Conservation (phyloP, 164 flowering plant species). For the Aristolochia fimbriata region DNA sequence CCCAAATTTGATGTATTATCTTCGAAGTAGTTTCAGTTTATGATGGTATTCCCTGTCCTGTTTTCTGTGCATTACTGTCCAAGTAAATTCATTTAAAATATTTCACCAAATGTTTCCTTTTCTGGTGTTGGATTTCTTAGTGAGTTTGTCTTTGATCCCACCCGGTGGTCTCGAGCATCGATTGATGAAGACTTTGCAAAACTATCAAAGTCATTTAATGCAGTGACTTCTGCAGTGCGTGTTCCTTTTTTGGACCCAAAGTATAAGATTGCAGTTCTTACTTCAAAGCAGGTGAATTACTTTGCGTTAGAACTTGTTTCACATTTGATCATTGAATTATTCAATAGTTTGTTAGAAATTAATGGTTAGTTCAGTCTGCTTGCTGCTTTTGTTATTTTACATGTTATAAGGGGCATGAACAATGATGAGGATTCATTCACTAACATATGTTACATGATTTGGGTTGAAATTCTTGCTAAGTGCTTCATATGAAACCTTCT, state of each 20-base stretch:
- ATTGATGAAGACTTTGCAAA: constrained; percentile 74
- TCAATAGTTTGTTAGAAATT: no score
- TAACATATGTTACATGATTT: background rate
- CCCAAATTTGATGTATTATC: no score
- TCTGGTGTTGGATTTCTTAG: constrained; percentile 28
- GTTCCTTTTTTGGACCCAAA: constrained; percentile 77
- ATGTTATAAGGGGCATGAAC: no score
- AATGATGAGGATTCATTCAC: no score
- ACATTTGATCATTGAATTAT: no score
- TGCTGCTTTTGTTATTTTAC: no score
- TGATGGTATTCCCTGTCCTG: background rate
- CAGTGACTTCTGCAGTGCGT: constrained; percentile 63
- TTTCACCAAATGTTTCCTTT: background rate
- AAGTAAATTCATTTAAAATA: background rate
- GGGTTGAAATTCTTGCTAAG: background rate
- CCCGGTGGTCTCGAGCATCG: constrained; percentile 67
- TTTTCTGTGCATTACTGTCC: background rate
- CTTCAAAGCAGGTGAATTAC: constrained; percentile 67
- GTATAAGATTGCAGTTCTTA: constrained; percentile 75
- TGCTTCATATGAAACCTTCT: no score
- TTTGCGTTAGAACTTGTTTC: background rate
- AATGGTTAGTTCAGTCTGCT: no score
- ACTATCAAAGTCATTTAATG: constrained; percentile 50
- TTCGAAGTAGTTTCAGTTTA: no score
- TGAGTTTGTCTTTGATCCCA: constrained; percentile 75